A percentile compares a stretch with the other conserved stretches of the same genome.
Conservation (phyloP, 495 filamentous ascomycete genomes). For the Hypoxylon trugodes region DNA sequence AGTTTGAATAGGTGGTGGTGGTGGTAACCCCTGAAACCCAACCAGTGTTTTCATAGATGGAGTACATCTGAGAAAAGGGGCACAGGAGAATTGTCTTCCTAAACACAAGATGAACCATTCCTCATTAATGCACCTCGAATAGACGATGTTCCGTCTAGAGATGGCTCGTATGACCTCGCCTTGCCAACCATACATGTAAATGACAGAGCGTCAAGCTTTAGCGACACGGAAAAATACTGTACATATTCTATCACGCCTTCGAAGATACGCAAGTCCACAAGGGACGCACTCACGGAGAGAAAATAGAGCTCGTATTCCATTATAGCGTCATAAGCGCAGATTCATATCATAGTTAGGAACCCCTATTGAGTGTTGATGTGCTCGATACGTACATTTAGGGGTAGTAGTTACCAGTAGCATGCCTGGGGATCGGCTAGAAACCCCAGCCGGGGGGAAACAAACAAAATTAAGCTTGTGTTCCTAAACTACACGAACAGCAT, state of each 20-base stretch:
- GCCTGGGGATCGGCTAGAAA: conserved; percentile 8
- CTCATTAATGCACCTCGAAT: conserved; percentile 8
- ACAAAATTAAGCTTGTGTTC: conserved; percentile 22
- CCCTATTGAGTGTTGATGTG: background rate
- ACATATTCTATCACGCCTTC: no score
- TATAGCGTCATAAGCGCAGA: no score
- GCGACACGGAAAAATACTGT: no score
- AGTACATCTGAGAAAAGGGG: conserved; percentile 6
- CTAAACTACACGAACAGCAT: background rate
- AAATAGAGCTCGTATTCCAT: no score
- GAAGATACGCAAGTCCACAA: no score
- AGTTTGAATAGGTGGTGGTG: conserved; percentile 4
- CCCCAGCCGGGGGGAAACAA: background rate
- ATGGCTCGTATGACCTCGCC: background rate
- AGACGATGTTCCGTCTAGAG: conserved; percentile 10
- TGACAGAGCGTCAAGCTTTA: conserved; percentile 6
- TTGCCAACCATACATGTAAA: background rate
- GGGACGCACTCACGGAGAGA: no score
- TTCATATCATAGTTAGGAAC: no score
- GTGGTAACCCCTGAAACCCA: conserved; percentile 16
- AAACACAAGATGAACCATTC: conserved; percentile 13
- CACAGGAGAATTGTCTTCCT: background rate
- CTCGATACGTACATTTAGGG: background rate
- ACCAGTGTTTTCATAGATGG: conserved; percentile 10
- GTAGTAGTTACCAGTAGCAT: background rate